Evolutionary conservation across 495 filamentous ascomycete genomes (phyloP), one percentile per base, ranked within the genome.

Genomic region (Penicillium robsamsonii): DNA sequence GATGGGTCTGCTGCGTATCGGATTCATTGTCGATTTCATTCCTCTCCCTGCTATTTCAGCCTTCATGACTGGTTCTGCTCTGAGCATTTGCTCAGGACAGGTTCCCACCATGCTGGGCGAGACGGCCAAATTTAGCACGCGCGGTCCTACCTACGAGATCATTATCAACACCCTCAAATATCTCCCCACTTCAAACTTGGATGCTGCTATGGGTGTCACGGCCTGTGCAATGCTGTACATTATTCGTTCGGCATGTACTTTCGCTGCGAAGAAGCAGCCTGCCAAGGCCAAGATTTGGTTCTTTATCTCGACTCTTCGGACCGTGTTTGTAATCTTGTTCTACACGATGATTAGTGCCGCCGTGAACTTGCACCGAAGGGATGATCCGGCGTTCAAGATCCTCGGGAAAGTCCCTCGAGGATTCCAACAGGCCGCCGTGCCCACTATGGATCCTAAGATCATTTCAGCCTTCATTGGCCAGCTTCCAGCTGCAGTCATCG

Each of bases 21-120:
- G 94, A 17, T 96, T 92, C 82, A 89, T 99, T 29, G 95, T 97
- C 15, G 94, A 98, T 57, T 87, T 97, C 65, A 98, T 98, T 68
- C 87, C 94, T 1, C 81, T 98, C 30, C 84, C 90, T 1, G 88
- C 94, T 1, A 95, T 97, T 50, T 90, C 89, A 9, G 92, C 94
- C 4, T 98, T 96, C 82, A 97, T 99, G 92, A 97, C 94, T 2
- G 94, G 94, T 7, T 96, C 94, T 0, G 95, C 94, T 25, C 74
- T 99, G 70, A 96, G 84, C 65, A 99, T 99, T 67, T 84, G 84
- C 33, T 79, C 85, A 41, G 93, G 94, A n/a, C 94, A 99, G 73
- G 81, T 97, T 29, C 84, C 89, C 1, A 80, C 80, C 9, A 67
- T 99, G 78, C 86, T 99, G 78, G 94, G 95, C 9, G 89, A 96